A percentile compares a stretch with the other conserved stretches of the same genome.
Conservation (phyloP, 2,329 filamentous ascomycete genomes). For the Dactylellina parvicollis region DNA sequence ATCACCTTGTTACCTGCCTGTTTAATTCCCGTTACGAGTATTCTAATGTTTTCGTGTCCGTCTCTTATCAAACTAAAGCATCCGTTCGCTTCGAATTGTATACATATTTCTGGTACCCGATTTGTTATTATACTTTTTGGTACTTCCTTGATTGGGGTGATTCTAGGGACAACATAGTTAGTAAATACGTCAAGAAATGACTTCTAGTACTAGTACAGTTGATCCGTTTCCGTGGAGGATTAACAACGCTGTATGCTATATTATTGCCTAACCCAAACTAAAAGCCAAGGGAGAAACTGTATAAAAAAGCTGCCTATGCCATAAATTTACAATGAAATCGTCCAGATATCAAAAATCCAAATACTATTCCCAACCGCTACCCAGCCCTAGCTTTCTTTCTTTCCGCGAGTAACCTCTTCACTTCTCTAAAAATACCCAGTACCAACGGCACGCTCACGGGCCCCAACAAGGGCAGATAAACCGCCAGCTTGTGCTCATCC, state of each 20-base stretch:
- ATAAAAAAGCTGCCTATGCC: neutral
- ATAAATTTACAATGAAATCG: neutral
- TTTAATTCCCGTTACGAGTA: conserved; percentile 9
- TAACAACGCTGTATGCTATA: neutral
- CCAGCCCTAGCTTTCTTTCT: conserved; percentile 59
- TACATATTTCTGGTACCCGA: too few species aligned
- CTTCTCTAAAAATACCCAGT: conserved; percentile 83
- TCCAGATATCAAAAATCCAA: neutral
- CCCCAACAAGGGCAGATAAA: conserved; percentile 90
- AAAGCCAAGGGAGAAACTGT: neutral
- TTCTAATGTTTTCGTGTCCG: conserved; percentile 4
- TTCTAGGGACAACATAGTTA: conserved; percentile 2
- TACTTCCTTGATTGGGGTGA: neutral
- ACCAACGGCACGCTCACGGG: conserved; percentile 89
- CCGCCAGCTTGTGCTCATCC: conserved; percentile 96
- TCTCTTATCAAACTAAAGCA: conserved; percentile 16
- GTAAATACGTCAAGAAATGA: neutral
- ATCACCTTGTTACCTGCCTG: conserved; percentile 12
- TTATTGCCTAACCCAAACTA: neutral
- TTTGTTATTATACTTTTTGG: too few species aligned
- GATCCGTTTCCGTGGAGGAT: neutral
- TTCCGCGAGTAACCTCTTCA: conserved; percentile 71
- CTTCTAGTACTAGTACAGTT: neutral
- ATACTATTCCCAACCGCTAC: too few species aligned
- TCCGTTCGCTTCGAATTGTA: conserved; percentile 36